These are phyloP conservation scores for Anthoceros angustus DNA, from an alignment of 225 moss, liverwort and hornwort genomes.

Conservation along the genomic window DNA sequence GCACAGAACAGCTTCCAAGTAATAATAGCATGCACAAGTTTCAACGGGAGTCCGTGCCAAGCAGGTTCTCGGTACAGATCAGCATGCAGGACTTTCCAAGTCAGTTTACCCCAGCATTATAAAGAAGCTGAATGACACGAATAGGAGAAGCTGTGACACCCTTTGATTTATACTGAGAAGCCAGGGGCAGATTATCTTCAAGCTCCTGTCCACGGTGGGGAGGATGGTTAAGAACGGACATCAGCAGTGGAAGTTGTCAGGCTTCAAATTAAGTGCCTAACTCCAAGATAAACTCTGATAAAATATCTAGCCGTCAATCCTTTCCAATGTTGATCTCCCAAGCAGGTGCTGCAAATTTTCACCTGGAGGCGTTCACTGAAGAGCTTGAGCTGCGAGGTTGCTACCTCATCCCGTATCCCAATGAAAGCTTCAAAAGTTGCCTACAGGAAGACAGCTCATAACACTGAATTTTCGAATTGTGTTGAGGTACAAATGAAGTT, in stretches of 20 bases:
- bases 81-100: not conserved
- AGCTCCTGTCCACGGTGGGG: conserved; percentile 36
- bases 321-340: not conserved
- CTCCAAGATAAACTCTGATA: no score
- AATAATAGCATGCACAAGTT: no score
- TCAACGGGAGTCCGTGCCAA: no score
- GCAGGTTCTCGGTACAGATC: not conserved
- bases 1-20: no score
- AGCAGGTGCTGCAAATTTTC: not conserved
- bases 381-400: conserved; percentile 58
- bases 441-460: conserved; percentile 15
- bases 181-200: conserved; percentile 86
- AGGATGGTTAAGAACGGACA: not conserved
- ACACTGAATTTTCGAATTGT: not conserved
- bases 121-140: conserved; percentile 86
- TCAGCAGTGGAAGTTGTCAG: not conserved
- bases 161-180: conserved; percentile 58
- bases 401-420: conserved; percentile 84
- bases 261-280: not conserved
- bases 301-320: not conserved
- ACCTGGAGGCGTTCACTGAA: conserved; percentile 84
- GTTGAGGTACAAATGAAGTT: not conserved
- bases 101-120: conserved; percentile 64
- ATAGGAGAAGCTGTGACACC: conserved; percentile 73
- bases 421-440: conserved; percentile 95